Evolutionary conservation across 352 stramenopile species (phyloP), one percentile per base, ranked within the genome.

Genomic region (Phytophthora foliorum): DNA sequence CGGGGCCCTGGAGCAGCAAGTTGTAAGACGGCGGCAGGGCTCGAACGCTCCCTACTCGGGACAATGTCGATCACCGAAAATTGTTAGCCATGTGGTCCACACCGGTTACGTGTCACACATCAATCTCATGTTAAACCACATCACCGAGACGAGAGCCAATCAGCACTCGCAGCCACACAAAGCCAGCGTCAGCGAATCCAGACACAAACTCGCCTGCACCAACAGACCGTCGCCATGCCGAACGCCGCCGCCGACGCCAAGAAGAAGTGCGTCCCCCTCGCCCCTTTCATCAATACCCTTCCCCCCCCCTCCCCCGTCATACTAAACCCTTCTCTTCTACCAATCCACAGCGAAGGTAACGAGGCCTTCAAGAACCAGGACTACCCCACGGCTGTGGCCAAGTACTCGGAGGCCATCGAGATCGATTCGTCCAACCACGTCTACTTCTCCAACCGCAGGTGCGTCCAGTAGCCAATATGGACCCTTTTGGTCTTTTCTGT

Each of bases 361-460:
- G 88, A 93, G 31, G 96, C 93, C 72, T 98, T 99, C 80, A 98
- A 98, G 80, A 75, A 79, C 27, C 83, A 90, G 51, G 86, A 98
- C 68, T 98, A 97, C 71, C 68, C 77, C 9, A 74, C 81, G 31
- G 96, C 96, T 57, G 94, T 98, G 45, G 84, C 78, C 24, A 98
- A 97, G 68, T 99, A 99, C 89, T 87, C 94, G 71, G 89, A 97
- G 50, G 96, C 96, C 52, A 97, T 97, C 44, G 79, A 81, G 32
- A 66, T 98, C 22, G 94, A 99, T 78, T 31, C 69, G 19, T 78
- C 55, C 27, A 97, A 98, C 69, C 91, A 97, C 62, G 93, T 97
- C 25, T 99, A 98, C 78, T 98, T 83, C 85, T 98, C 90, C 24
- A 99, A 99, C 89, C 81, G 88, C 76, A 94, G 86, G 86, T 91